phyloP scores from a whole-genome alignment of 1,139 yeast genomes.

The Saccharomycopsis hybrid region DNA sequence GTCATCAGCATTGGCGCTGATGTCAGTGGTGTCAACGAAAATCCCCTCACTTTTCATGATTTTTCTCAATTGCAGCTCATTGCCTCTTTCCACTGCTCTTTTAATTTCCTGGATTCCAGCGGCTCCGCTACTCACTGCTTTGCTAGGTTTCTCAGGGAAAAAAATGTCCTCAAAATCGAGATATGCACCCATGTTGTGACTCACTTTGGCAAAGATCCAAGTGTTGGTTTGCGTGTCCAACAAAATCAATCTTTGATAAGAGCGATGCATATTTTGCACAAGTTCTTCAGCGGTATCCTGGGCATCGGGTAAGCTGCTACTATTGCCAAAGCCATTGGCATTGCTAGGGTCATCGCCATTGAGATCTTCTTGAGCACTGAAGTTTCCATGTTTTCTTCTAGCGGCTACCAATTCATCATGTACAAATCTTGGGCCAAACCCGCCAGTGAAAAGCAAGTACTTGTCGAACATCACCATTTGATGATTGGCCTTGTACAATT shows the following conservation, averaged over 20 bases:
- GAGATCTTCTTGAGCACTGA: background rate
- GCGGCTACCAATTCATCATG: slow-evolving; percentile 3
- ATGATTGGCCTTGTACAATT: slow-evolving; percentile 12
- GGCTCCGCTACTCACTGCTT: background rate
- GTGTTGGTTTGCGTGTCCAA: slow-evolving; percentile 10
- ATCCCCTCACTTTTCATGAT: background rate
- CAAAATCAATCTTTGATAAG: slow-evolving; percentile 9
- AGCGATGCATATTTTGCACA: background rate
- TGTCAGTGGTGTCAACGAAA: background rate
- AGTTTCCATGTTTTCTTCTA: background rate
- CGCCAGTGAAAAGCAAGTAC: slow-evolving; percentile 14
- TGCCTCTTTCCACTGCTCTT: background rate
- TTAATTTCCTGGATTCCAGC: background rate
- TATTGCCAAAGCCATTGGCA: no score
- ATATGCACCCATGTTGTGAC: slow-evolving; percentile 2
- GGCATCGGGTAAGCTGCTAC: slow-evolving; percentile 10
- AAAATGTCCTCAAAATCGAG: slow-evolving; percentile 1
- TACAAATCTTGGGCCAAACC: slow-evolving; percentile 6
- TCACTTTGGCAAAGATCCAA: slow-evolving; percentile 10
- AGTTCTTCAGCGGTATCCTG: slow-evolving; percentile 10
- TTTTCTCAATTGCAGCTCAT: background rate
- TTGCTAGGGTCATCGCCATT: no score
- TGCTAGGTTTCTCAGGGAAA: background rate
- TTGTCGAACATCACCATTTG: slow-evolving; percentile 11
- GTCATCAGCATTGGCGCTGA: background rate